Conservation (phyloP, 2,329 filamentous ascomycete species). For the Trichothecium roseum region DNA sequence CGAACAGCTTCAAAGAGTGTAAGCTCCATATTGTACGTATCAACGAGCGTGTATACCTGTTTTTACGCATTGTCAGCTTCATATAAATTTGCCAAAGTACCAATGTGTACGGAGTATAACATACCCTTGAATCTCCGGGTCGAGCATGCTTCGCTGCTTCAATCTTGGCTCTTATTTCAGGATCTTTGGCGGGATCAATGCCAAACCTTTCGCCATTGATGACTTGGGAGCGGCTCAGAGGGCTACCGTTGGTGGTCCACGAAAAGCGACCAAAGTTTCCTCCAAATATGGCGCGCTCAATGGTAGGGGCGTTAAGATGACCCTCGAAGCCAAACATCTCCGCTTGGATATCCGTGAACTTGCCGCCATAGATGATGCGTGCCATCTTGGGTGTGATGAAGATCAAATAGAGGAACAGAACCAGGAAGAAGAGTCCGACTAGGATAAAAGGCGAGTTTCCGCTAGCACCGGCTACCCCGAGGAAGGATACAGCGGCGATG, state of each 20-base stretch:
- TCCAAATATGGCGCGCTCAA: slow-evolving; percentile 18
- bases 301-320: slow-evolving; percentile 16
- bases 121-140: slow-evolving; percentile 17
- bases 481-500: too few species aligned
- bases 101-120: too few species aligned
- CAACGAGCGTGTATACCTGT: too few species aligned
- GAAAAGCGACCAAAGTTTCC: slow-evolving; percentile 15
- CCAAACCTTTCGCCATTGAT: slow-evolving; percentile 17
- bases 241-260: slow-evolving; percentile 18
- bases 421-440: slow-evolving; percentile 14
- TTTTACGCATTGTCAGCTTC: too few species aligned
- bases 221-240: slow-evolving; percentile 13
- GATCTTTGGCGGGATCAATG: slow-evolving; percentile 14
- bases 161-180: slow-evolving; percentile 13
- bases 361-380: slow-evolving; percentile 15
- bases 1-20: slow-evolving; percentile 23
- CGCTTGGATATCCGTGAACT: slow-evolving; percentile 17
- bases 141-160: slow-evolving; percentile 14
- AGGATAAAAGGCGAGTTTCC: too few species aligned
- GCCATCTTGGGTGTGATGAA: slow-evolving; percentile 14
- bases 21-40: slow-evolving; percentile 22
- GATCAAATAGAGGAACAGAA: slow-evolving; percentile 13
- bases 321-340: slow-evolving; percentile 22
- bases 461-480: too few species aligned
- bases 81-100: too few species aligned